Percentiles rank a stretch among this genome's conserved stretches.
Evolutionary conservation across 169 alveolate genomes (phyloP).

Genomic region (Plasmodium chabaudi): DNA sequence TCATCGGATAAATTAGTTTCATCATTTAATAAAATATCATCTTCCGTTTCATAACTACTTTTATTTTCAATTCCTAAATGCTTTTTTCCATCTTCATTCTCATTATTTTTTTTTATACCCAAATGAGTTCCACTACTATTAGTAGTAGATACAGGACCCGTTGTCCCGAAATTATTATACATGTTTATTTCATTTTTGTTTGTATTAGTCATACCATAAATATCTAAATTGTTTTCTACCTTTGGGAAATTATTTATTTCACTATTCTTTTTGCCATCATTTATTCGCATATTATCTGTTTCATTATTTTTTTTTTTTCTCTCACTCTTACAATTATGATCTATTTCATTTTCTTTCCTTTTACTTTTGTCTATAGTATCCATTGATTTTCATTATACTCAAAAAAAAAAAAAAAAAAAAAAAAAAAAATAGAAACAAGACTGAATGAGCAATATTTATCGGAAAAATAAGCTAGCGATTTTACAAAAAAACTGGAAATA

Average conservation of each 20-base stretch:
- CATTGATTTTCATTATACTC: conserved; percentile 56
- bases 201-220: background rate
- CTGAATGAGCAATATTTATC: background rate
- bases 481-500: background rate
- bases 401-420: conserved; percentile 25
- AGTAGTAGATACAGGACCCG: background rate
- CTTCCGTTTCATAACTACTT: conserved; percentile 47
- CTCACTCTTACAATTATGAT: conserved; percentile 29
- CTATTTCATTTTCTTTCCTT: conserved; percentile 25
- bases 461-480: background rate
- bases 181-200: conserved; percentile 32
- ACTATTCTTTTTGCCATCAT: conserved; percentile 30
- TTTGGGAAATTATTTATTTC: conserved; percentile 18
- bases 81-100: conserved; percentile 21
- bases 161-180: background rate
- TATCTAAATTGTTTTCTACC: conserved; percentile 26
- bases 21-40: conserved; percentile 48
- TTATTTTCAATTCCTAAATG: conserved; percentile 24
- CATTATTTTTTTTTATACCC: conserved; percentile 12
- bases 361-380: conserved; percentile 63
- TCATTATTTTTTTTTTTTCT: conserved; percentile 1
- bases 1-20: conserved; percentile 46
- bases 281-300: background rate
- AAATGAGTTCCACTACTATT: background rate
- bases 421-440: conserved; percentile 2